Evolutionary conservation across 73 alveolate species (phyloP), one percentile per base, ranked within the genome.

Genomic region (Paraurostyla sp.): DNA sequence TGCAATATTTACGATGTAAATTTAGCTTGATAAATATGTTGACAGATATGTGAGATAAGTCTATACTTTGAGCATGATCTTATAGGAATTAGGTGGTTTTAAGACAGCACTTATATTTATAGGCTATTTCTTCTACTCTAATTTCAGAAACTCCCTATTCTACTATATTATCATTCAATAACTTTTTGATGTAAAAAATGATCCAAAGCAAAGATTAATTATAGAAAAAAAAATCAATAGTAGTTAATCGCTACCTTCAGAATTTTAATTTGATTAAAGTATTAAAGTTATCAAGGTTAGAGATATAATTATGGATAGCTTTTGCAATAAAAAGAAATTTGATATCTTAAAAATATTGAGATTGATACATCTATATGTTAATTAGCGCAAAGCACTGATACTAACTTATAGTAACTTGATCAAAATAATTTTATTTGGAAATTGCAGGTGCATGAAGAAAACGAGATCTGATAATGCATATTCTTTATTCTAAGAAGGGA

Each of bases 71-170:
- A 20, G 20, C 23, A 22, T 9, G 22, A 33, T 75, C 1, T 29
- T 75, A 6, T 43, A 49, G 33, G 71, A 75, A 2, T 15, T 75
- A 9, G 87, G 87, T 7, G 87, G 87, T 9, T 27, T 75, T 30
- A 2, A 75, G 16, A 18, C 69, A 1, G 29, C 51, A 22, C 33
- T 75, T 9, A 23, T 75, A 48, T 75, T 75, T 6, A 7, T 71
- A 6, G 85, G 85, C 23, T 23, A 16, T 16, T 16, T 56, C 15
- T 9, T 56, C 15, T 56, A 56, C 36, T 56, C 73, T 16, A 16
- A 16, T 13, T 56, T 56, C 36, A 9, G 22, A 56, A 36, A 56
- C 11, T 16, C 73, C 11, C 73, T 16, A 16, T 56, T 56, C 36
- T 56, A 16, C 36, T 16, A 13, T 16, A 11, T 32, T 23, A 16